Base-by-base conservation (phyloP, 2,329 filamentous ascomycete species). In the Clarireedia hainanense region DNA sequence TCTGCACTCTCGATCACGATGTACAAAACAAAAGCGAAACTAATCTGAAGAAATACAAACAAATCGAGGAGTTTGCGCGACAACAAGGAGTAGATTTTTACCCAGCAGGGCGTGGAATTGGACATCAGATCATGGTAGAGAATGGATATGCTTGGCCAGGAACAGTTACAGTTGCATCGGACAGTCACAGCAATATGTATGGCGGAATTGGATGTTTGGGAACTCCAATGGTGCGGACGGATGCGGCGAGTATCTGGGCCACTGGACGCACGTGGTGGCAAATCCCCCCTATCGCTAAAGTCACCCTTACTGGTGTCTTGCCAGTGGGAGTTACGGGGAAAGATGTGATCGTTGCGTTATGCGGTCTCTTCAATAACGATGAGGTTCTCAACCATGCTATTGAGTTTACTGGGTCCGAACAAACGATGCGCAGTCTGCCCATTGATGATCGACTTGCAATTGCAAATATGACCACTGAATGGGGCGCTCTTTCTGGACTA, bases 101-200 rank as follows among this genome's bases (percentile, higher is more conserved):
- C 65, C 84, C 84, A 1, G 85, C 89, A 0, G 89, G 88, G 1
- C 73, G 82, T 46, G 89, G 89, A 12, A 96, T 96, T 65, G 91
- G 91, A 0, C 92, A 96, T 69, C 92, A 96, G 70, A 85, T 92
- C 63, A 91, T 94, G 87, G 81, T 95, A 0, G 91, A 96, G 69
- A 89, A 89, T 69, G 86, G 84, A 14, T 90, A 78, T 76, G 86
- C 76, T 65, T 97, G 90, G 90, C 92, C 92, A 0, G 87, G 89
- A 1, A 95, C 89, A 0, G 71, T 96, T 50, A 81, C 80, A 0
- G 91, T 96, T 1, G 92, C 89, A 0, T 87, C 81, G 0, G 88
- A 91, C 69, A 81, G 76, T 46, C 91, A 96, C 69, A 82, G 77
- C 34, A 94, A 91, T 70, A 86, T 86, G 78, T 96, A 96, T 64